These are phyloP conservation scores for Calonectria fujianensis DNA, from an alignment of 2,329 filamentous ascomycete species.

Conservation along the genomic window DNA sequence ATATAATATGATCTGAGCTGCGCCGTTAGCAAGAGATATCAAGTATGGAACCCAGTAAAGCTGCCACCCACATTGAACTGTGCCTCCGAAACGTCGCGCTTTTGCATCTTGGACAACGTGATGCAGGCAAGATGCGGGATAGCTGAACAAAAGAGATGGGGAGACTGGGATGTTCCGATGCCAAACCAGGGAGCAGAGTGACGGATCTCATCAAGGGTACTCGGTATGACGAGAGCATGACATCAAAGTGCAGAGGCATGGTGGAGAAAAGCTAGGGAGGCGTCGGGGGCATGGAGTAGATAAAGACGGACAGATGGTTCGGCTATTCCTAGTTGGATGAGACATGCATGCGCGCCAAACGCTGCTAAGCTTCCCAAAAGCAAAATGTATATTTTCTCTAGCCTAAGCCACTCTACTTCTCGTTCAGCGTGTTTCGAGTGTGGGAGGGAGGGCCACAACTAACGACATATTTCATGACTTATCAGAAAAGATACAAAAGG, in stretches of 20 bases:
- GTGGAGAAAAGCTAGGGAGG: no score
- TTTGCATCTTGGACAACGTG: neutral
- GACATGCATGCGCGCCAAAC: slow-evolving; percentile 2
- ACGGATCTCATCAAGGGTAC: neutral
- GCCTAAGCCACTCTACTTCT: neutral
- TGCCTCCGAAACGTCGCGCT: neutral
- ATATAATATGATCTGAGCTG: neutral
- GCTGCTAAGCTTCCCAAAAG: slow-evolving; percentile 12
- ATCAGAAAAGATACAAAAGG: neutral
- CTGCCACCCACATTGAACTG: neutral
- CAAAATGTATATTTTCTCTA: neutral
- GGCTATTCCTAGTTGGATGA: slow-evolving; percentile 16
- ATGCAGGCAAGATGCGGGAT: no score
- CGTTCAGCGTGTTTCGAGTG: no score
- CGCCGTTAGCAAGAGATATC: neutral
- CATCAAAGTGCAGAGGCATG: neutral
- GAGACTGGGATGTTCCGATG: neutral
- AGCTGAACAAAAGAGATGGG: no score
- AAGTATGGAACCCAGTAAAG: no score
- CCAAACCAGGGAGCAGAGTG: neutral
- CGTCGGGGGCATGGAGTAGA: neutral
- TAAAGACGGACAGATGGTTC: neutral
- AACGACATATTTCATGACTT: neutral
- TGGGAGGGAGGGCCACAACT: neutral
- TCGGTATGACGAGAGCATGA: neutral